Conservation (phyloP, 2,329 filamentous ascomycete genomes). For the Xylariales sp. region DNA sequence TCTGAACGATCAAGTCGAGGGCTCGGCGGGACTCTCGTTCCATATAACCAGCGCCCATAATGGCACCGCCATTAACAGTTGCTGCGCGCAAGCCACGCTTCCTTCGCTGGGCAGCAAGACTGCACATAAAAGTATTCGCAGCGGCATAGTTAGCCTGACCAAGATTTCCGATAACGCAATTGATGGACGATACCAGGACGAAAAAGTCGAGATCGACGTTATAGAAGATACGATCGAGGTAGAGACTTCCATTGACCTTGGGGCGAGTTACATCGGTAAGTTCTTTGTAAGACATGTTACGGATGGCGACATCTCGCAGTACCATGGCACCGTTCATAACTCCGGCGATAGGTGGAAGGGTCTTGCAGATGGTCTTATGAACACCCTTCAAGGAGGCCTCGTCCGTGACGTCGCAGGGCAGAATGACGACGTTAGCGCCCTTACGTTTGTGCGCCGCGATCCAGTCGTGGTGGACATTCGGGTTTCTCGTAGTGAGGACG, state of each 20-base stretch:
- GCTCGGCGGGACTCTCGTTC: background rate
- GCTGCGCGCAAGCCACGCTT: constrained; percentile 31
- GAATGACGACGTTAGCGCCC: constrained; percentile 5
- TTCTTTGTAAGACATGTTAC: constrained; percentile 15
- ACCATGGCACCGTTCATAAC: constrained; percentile 20
- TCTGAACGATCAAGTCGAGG: background rate
- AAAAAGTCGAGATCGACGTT: constrained; percentile 29
- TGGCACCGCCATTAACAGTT: constrained; percentile 33
- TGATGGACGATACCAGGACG: constrained; percentile 33
- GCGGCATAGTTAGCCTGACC: constrained; percentile 39
- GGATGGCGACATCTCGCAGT: constrained; percentile 13
- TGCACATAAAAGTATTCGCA: constrained; percentile 26
- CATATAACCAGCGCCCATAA: constrained; percentile 12
- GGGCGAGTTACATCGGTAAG: constrained; percentile 13
- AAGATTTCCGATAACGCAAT: constrained; percentile 37
- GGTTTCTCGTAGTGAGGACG: constrained; percentile 13
- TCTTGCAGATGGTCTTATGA: constrained; percentile 6
- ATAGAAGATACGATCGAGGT: constrained; percentile 20
- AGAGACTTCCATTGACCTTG: constrained; percentile 16
- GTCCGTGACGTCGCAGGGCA: constrained; percentile 12
- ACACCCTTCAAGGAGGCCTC: constrained; percentile 5
- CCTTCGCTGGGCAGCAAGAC: constrained; percentile 10
- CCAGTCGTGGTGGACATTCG: constrained; percentile 6
- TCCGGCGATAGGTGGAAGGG: constrained; percentile 14
- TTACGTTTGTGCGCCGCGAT: constrained; percentile 1